Conservation (phyloP, 1,139 yeast species). For the Zygosaccharomyces pseudobailii region DNA sequence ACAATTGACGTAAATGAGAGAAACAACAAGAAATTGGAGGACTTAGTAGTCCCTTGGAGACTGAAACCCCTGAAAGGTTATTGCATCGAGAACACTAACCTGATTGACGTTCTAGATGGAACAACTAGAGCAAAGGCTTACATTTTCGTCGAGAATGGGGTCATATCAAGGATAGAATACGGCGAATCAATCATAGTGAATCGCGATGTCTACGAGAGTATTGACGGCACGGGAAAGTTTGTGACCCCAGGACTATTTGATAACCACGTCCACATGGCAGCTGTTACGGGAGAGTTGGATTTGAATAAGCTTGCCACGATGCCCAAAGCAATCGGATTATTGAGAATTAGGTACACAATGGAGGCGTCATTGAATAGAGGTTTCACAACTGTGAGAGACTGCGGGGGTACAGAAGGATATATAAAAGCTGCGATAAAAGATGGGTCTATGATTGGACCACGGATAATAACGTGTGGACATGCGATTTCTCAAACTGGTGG, state of each 20-base stretch:
- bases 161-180: conserved; percentile 4
- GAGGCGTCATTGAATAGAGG: not conserved
- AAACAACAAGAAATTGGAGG: conserved; percentile 7
- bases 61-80: not conserved
- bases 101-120: conserved; percentile 6
- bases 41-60: conserved; percentile 9
- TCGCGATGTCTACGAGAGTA: not conserved
- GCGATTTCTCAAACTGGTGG: conserved; percentile 14
- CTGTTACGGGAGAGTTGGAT: conserved; percentile 9
- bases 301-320: not conserved
- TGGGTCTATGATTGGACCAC: conserved; percentile 7
- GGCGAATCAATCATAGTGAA: not conserved
- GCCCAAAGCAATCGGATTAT: conserved; percentile 6
- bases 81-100: conserved; percentile 4
- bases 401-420: conserved; percentile 1
- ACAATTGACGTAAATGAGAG: conserved; percentile 8
- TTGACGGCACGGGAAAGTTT: conserved; percentile 8
- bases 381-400: conserved; percentile 1
- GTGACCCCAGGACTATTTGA: conserved; percentile 8
- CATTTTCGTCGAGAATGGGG: conserved; percentile 5
- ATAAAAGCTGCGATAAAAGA: not conserved
- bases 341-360: conserved; percentile 6
- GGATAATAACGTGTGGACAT: conserved; percentile 11
- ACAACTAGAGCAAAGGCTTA: not conserved
- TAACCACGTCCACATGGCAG: conserved; percentile 8